A percentile compares a stretch with the other conserved stretches of the same genome.
Conservation (phyloP, 305 asterid species). For the Rubia peregrina region DNA sequence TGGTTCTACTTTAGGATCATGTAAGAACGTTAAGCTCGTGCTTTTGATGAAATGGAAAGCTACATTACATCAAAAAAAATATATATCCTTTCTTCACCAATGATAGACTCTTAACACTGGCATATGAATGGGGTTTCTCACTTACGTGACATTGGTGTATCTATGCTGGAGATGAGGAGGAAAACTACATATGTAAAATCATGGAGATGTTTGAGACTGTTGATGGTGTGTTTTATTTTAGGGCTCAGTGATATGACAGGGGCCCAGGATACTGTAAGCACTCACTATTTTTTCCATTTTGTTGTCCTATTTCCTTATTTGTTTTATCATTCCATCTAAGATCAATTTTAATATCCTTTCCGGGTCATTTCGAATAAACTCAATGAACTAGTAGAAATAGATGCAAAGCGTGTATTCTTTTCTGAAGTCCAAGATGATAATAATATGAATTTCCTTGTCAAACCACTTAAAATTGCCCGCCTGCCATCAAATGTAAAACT, state of each 20-base stretch:
- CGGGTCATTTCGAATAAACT: slow-evolving; percentile 40
- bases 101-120: no score
- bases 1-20: no score
- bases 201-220: slow-evolving; percentile 55
- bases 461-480: slow-evolving; percentile 18
- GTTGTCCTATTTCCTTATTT: no score
- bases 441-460: slow-evolving; percentile 26
- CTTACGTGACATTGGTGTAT: no score
- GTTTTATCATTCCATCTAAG: slow-evolving; percentile 2
- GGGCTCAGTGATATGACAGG: slow-evolving; percentile 75
- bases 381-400: slow-evolving; percentile 23
- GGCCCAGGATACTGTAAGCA: slow-evolving; percentile 44
- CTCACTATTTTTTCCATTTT: no score
- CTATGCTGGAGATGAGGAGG: slow-evolving; percentile 33
- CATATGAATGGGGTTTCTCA: no score
- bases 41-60: no score
- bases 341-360: slow-evolving; percentile 5
- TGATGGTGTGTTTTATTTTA: slow-evolving; percentile 37
- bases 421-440: slow-evolving; percentile 64
- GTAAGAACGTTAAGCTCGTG: no score
- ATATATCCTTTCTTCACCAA: no score
- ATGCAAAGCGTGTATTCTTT: slow-evolving; percentile 44
- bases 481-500: slow-evolving; percentile 24
- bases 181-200: slow-evolving; percentile 52
- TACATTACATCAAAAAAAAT: no score